phyloP scores from a whole-genome alignment of 768 basidiomycete species.

The Myochromella boudieri region DNA sequence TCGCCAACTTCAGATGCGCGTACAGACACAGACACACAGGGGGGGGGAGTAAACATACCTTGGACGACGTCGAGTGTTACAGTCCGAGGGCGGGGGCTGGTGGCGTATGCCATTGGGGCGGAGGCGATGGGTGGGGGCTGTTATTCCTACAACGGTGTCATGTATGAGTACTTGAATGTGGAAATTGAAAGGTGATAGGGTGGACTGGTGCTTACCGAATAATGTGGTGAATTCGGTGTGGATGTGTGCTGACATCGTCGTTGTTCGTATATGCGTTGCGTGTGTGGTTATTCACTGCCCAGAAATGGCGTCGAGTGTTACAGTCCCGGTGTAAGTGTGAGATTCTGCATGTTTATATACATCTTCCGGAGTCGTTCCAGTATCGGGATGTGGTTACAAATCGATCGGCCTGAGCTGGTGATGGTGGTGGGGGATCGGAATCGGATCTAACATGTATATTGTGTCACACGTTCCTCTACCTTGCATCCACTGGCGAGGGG shows the following conservation, averaged over 20 bases:
- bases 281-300: too few species aligned
- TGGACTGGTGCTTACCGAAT: slow-evolving; percentile 56
- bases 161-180: background rate
- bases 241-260: slow-evolving; percentile 23
- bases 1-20: background rate
- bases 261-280: too few species aligned
- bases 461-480: too few species aligned
- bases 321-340: too few species aligned
- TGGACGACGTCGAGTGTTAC: slow-evolving; percentile 14
- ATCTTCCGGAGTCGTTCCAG: too few species aligned
- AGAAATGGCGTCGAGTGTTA: too few species aligned
- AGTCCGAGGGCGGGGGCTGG: background rate
- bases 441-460: too few species aligned
- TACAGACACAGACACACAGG: slow-evolving; percentile 34
- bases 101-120: background rate
- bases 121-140: background rate
- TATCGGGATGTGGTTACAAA: too few species aligned
- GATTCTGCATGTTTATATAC: too few species aligned
- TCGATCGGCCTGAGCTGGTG: too few species aligned
- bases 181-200: slow-evolving; percentile 14
- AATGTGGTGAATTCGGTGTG: slow-evolving; percentile 41
- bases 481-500: too few species aligned
- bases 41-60: slow-evolving; percentile 46
- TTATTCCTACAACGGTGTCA: background rate
- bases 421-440: too few species aligned